Percentiles rank a stretch among this genome's conserved stretches.
These are phyloP conservation scores for Spergularia marina DNA, from an alignment of 148 eudicot species.

Conservation along the genomic window DNA sequence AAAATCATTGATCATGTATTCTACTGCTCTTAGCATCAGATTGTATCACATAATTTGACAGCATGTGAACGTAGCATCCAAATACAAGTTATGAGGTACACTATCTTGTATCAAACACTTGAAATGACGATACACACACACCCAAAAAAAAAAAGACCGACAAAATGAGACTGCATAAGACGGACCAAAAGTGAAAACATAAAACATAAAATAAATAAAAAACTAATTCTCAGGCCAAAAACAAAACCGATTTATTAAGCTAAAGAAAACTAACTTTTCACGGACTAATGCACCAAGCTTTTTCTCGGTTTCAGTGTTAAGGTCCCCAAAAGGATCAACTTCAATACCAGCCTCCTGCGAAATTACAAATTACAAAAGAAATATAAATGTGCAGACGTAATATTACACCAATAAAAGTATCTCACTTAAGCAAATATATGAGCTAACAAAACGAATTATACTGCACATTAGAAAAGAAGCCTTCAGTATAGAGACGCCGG, in stretches of 20 bases:
- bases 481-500: not conserved
- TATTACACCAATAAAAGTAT: not conserved
- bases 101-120: not conserved
- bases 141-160: not conserved
- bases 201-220: no score
- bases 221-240: no score
- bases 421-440: not conserved
- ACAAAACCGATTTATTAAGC: not conserved
- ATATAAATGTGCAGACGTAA: constrained; percentile 6
- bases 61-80: not conserved
- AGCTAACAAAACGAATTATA: not conserved
- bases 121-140: not conserved
- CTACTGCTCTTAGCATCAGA: not conserved
- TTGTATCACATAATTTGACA: not conserved
- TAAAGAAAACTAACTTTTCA: constrained; percentile 51
- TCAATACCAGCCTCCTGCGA: constrained; percentile 85
- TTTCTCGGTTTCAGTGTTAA: constrained; percentile 85
- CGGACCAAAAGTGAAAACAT: not conserved
- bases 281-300: constrained; percentile 80
- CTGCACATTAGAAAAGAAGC: not conserved
- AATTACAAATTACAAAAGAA: constrained; percentile 7
- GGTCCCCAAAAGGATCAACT: constrained; percentile 84
- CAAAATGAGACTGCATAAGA: not conserved
- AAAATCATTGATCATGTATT: not conserved
- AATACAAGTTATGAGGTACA: not conserved